Base-by-base conservation (phyloP, 495 filamentous ascomycete genomes). In the Podospora didyma region DNA sequence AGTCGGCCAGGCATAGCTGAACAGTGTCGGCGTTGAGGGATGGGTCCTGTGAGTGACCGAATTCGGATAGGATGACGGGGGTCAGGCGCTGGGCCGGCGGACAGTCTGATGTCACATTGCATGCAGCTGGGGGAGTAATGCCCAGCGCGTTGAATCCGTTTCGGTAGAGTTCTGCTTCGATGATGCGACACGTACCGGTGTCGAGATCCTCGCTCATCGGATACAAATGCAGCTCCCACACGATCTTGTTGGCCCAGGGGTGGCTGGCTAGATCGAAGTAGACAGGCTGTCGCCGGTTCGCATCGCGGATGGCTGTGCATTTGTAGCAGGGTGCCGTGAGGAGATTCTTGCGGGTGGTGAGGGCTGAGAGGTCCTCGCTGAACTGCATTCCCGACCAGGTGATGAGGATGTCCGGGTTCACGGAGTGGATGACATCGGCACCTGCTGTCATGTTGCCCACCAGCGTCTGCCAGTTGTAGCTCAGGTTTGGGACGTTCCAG, bases 151-250 rank as follows among this genome's bases (percentile, higher is more conserved):
- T 75, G 58, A 78, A 81, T 0, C 79, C 79, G 34, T 73, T 73
- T 17, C 68, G 71, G 49, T 73, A 78, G 6, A 83, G 63, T 1
- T 59, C 69, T 5, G 66, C 71, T 49, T 74, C 69, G 59, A 79
- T 73, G 51, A 65, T 61, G 26, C 64, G 68, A 58, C 80, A 82
- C 42, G 69, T 75, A 0, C 71, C 73, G 4, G 75, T 67, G 55
- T 70, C 69, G 17, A 70, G 24, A 53, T 69, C 65, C 59, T 68
- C 73, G 48, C 69, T 71, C 39, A 69, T 69, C 31, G 75, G 69
- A 65, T 82, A 82, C 17, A 80, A 71, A 64, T 83, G 80, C 31
- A 85, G 60, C 57, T 84, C 81, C 49, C 80, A 76, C 1, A 82
- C 78, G 44, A 82, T 54, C 56, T 83, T 82, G 60, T 78, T 37